phyloP scores from a whole-genome alignment of 129 eudicot species.

The Artemisia tridentata region DNA sequence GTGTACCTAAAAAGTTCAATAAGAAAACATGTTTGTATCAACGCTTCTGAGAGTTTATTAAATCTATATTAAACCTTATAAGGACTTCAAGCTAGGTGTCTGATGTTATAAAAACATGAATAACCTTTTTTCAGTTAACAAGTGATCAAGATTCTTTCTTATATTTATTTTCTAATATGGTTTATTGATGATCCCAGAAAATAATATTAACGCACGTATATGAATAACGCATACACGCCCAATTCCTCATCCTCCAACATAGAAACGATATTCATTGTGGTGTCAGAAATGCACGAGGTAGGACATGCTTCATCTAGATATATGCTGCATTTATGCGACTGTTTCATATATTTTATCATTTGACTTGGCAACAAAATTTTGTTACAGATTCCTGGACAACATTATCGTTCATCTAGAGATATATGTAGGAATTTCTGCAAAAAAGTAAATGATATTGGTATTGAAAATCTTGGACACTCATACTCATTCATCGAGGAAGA shows the following conservation, averaged over 20 bases:
- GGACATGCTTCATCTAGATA: slow-evolving; percentile 10
- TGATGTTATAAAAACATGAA: too few species aligned
- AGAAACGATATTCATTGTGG: slow-evolving; percentile 49
- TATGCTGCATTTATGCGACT: not conserved
- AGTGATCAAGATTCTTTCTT: too few species aligned
- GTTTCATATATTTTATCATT: not conserved
- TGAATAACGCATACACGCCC: too few species aligned
- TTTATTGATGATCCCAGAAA: too few species aligned
- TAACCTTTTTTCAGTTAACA: too few species aligned
- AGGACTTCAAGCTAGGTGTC: too few species aligned
- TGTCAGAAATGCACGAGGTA: slow-evolving; percentile 59
- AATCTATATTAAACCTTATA: too few species aligned
- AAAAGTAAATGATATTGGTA: slow-evolving; percentile 31
- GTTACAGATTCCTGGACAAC: slow-evolving; percentile 49
- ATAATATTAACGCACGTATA: too few species aligned
- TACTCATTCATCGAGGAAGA: slow-evolving; percentile 48
- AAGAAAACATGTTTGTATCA: too few species aligned
- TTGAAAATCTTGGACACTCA: slow-evolving; percentile 35
- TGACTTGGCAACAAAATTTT: not conserved
- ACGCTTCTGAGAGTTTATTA: too few species aligned
- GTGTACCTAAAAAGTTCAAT: too few species aligned
- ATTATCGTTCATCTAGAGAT: slow-evolving; percentile 41
- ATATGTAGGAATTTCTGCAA: slow-evolving; percentile 54
- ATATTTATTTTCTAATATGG: too few species aligned
- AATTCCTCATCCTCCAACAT: slow-evolving; percentile 13